phyloP scores from a whole-genome alignment of 176 grass and related monocot species.

The Aegilops longissima region DNA sequence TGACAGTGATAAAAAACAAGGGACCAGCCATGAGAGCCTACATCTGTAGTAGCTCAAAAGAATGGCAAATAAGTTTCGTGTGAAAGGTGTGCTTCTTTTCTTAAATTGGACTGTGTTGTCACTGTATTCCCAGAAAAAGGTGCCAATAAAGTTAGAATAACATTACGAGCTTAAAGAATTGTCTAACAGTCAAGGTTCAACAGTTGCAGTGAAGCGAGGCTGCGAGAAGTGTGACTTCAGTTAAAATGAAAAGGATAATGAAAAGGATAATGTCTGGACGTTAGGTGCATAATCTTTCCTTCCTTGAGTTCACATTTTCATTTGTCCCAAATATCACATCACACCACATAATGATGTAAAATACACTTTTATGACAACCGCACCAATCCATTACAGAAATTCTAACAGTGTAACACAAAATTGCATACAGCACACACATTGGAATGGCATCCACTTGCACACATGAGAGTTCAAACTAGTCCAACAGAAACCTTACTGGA shows the following conservation, averaged over 20 bases:
- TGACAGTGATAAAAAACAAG: conserved; percentile 18
- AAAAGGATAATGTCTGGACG: neutral
- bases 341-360: neutral
- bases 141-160: neutral
- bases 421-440: neutral
- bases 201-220: neutral
- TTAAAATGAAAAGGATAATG: neutral
- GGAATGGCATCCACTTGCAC: neutral
- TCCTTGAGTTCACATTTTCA: neutral
- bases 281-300: neutral
- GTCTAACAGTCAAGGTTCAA: neutral
- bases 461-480: neutral
- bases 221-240: neutral
- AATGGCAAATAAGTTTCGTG: neutral
- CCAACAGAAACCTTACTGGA: neutral
- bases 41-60: conserved; percentile 16
- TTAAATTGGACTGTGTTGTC: neutral
- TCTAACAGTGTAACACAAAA: conserved; percentile 31
- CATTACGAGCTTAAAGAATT: conserved; percentile 3
- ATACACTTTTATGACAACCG: conserved; percentile 18
- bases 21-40: neutral
- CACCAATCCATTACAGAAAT: conserved; percentile 6
- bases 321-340: conserved; percentile 1
- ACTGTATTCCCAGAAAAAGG: neutral
- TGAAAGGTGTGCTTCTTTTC: neutral